Base-by-base conservation (phyloP, 192 early-diverging fungal species). In the Coemansia sp. region DNA sequence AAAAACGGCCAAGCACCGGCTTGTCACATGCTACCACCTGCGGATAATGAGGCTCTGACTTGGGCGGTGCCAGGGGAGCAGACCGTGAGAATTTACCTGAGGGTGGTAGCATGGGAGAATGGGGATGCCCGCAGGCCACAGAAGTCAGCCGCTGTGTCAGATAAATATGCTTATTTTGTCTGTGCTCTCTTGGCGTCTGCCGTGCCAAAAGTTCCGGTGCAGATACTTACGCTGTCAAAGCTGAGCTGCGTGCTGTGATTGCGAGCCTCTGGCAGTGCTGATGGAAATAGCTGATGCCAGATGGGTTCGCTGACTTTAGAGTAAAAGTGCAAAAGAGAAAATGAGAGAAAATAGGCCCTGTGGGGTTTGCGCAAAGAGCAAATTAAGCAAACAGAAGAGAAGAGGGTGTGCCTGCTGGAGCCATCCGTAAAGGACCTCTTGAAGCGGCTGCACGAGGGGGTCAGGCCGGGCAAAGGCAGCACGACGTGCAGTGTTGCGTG, bases 61-160 rank as follows among this genome's bases (percentile, higher is more conserved):
- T 31, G 35, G 19, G 26, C 4, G 23, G 17, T 19, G 55, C 22
- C 17, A 9, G 21, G 26, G 29, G 55, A 57, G 35, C 21, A 37
- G 29, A 57, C 29, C 55, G 55, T 57, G 55, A 57, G 55, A 57
- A 57, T 38, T 43, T 43, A 16, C 10, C 41, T 31, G 25, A 22
- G 35, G n/a, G 47, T 21, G 47, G 47, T 49, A 49, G 47, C 47
- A 57, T 37, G 21, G 7, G 37, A 57, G 29, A 57, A 37, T 37
- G 21, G 55, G 53, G 53, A 29, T 9, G 16, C 26, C 53, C 12
- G 53, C 53, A 55, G 29, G 55, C 35, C 29, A 9, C 55, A 29
- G 26, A 57, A 57, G 55, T 57, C 55, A 57, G 55, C 29, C 55
- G 55, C 31, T 57, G 55, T 22, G 55, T 31, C 19, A n/a, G 23